phyloP scores from a whole-genome alignment of 1,284 basidiomycete species.

The Exobasidium rhododendri region DNA sequence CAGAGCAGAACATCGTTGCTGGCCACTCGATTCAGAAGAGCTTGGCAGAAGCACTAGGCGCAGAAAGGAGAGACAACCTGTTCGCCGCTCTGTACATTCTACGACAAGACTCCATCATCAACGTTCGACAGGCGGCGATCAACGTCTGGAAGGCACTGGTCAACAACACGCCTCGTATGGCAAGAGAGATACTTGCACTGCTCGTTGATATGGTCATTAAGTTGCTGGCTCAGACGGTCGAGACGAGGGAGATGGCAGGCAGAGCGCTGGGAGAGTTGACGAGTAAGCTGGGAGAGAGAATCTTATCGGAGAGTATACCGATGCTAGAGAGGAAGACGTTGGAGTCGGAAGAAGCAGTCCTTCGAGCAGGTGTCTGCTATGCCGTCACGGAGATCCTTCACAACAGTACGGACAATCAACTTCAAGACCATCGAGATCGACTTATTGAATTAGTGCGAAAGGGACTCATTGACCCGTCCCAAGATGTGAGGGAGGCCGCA shows the following conservation, averaged over 20 bases:
- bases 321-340: slow-evolving; percentile 67
- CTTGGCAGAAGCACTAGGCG: slow-evolving; percentile 81
- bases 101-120: slow-evolving; percentile 85
- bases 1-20: slow-evolving; percentile 64
- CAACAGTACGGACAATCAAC: slow-evolving; percentile 76
- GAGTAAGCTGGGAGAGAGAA: slow-evolving; percentile 91
- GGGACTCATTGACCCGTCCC: slow-evolving; percentile 82
- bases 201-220: slow-evolving; percentile 64
- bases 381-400: slow-evolving; percentile 85
- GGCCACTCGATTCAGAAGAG: slow-evolving; percentile 65
- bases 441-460: slow-evolving; percentile 73
- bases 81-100: slow-evolving; percentile 87
- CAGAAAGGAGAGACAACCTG: slow-evolving; percentile 83
- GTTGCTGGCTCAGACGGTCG: slow-evolving; percentile 68
- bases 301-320: slow-evolving; percentile 77
- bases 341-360: slow-evolving; percentile 68
- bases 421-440: slow-evolving; percentile 84
- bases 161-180: slow-evolving; percentile 65
- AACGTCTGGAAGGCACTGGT: slow-evolving; percentile 99
- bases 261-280: slow-evolving; percentile 67
- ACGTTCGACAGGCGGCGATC: slow-evolving; percentile 84
- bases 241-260: slow-evolving; percentile 79
- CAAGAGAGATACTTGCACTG: slow-evolving; percentile 88
- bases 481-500: slow-evolving; percentile 83
- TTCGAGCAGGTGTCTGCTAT: slow-evolving; percentile 82